Evolutionary conservation across 129 eudicot genomes (phyloP), one percentile per base, ranked within the genome.

Genomic region (Pseudognaphalium luteoalbum): DNA sequence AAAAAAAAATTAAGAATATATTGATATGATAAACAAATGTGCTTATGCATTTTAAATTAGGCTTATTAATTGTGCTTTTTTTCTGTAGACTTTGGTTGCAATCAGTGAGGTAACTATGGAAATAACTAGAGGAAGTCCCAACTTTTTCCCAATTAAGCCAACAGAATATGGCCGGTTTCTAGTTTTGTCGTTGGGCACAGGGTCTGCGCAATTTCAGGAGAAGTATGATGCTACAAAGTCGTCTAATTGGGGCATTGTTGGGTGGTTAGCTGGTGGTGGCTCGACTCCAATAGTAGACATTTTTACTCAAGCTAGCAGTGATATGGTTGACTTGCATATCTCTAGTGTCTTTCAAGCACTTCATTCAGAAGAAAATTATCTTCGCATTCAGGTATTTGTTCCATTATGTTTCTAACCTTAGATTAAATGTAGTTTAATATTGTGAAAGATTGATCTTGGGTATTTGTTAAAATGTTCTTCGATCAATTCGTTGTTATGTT

Each of bases 111-210:
- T 84, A 20, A 81, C 78, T 1, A 84, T 65, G 47, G 81, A 87
- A 54, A 75, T 81, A 70, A 78, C 74, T 15, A 63, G 73, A 12
- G 66, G 79, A 32, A 72, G 70, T 30, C 75, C 81, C 0, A 70
- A 84, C 20, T 81, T 50, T 7, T 41, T 71, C 69, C 80, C 68
- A 0, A 73, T 57, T 7, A 79, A 64, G 75, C 83, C 83, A 10
- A 28, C 39, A 2, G 88, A 81, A 6, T 85, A 81, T 63, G 78
- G 75, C 10, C 70, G 78, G 29, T 76, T 81, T 39, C 70, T 87
- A 44, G 83, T 82, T 21, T 65, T 87, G 59, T 87, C 88, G 7
- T 62, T 87, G 22, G 91, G 91, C 29, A 87, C 91, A 2, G 85
- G 92, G 7, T 57, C 87, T 1, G 68, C 83, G 9, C 39, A 79